phyloP scores from a whole-genome alignment of 805 yeast species.

The Teunomyces gatunensis region DNA sequence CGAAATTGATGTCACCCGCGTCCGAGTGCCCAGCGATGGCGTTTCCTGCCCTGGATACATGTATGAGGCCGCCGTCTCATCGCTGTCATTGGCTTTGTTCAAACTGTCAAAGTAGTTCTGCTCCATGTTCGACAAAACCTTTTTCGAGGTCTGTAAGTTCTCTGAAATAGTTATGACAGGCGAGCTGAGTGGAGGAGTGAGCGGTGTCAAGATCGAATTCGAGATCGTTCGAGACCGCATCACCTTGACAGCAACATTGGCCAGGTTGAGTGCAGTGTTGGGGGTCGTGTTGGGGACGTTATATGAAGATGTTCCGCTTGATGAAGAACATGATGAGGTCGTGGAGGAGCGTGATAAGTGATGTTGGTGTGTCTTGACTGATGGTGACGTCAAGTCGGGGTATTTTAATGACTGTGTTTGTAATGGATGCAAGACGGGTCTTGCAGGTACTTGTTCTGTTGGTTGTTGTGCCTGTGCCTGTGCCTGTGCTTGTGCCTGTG shows the following conservation, averaged over 20 bases:
- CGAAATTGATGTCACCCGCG: slow-evolving; percentile 15
- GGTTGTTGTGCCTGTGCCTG: slow-evolving; percentile 1
- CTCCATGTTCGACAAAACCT: slow-evolving; percentile 28
- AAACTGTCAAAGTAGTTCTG: slow-evolving; percentile 33
- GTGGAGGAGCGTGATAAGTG: slow-evolving; percentile 13
- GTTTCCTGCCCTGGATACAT: neutral
- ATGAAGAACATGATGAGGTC: slow-evolving; percentile 9
- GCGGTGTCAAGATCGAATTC: slow-evolving; percentile 21
- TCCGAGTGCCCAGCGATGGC: neutral
- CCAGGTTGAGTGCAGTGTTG: slow-evolving; percentile 3
- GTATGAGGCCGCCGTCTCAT: neutral
- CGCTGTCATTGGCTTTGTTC: slow-evolving; percentile 5
- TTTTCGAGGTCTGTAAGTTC: slow-evolving; percentile 26
- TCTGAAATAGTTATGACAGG: slow-evolving; percentile 41
- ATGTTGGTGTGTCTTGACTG: slow-evolving; percentile 6
- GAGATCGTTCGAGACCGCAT: slow-evolving; percentile 21
- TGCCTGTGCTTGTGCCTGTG: neutral
- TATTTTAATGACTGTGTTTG: slow-evolving; percentile 8
- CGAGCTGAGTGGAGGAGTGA: slow-evolving; percentile 33
- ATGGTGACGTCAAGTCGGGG: slow-evolving; percentile 1
- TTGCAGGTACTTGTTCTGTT: slow-evolving; percentile 2
- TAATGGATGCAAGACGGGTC: slow-evolving; percentile 13
- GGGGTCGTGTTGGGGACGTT: slow-evolving; percentile 6
- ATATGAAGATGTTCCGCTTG: slow-evolving; percentile 9
- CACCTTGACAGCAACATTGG: slow-evolving; percentile 3